These are phyloP conservation scores for Saccharomyces hybrid DNA, from an alignment of 1,139 yeast genomes.

Conservation along the genomic window DNA sequence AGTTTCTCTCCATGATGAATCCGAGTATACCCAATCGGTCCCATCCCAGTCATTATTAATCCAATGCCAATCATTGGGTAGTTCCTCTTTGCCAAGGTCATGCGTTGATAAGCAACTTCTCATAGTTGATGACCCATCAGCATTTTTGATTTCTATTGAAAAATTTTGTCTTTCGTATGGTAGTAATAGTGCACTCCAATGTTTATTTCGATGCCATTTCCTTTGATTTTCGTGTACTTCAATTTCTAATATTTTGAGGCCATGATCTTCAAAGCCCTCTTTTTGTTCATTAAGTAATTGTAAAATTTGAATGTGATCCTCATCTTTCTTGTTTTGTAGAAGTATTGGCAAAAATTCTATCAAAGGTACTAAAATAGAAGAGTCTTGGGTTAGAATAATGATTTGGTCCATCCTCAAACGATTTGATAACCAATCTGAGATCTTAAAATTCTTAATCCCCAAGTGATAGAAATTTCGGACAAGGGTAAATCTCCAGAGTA, in stretches of 20 bases:
- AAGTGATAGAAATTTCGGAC: slow-evolving; percentile 16
- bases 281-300: background rate
- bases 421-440: background rate
- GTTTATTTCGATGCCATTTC: slow-evolving; percentile 21
- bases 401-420: slow-evolving; percentile 1
- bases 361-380: background rate
- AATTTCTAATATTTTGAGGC: slow-evolving; percentile 13
- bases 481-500: slow-evolving; percentile 24
- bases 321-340: background rate
- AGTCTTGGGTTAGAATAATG: slow-evolving; percentile 3
- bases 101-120: slow-evolving; percentile 8
- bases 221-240: slow-evolving; percentile 23
- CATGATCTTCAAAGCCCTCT: background rate
- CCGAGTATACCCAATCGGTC: slow-evolving; percentile 23
- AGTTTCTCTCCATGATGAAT: slow-evolving; percentile 22
- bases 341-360: background rate
- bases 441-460: slow-evolving; percentile 7
- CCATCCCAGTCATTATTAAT: slow-evolving; percentile 26
- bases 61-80: slow-evolving; percentile 23
- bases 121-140: slow-evolving; percentile 13
- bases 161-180: slow-evolving; percentile 22
- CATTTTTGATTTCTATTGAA: slow-evolving; percentile 9
- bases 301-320: background rate
- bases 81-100: slow-evolving; percentile 9
- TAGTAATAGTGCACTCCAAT: slow-evolving; percentile 22